Evolutionary conservation across 2,329 filamentous ascomycete species (phyloP), one percentile per base, ranked within the genome.

Genomic region (Alternaria dauci): DNA sequence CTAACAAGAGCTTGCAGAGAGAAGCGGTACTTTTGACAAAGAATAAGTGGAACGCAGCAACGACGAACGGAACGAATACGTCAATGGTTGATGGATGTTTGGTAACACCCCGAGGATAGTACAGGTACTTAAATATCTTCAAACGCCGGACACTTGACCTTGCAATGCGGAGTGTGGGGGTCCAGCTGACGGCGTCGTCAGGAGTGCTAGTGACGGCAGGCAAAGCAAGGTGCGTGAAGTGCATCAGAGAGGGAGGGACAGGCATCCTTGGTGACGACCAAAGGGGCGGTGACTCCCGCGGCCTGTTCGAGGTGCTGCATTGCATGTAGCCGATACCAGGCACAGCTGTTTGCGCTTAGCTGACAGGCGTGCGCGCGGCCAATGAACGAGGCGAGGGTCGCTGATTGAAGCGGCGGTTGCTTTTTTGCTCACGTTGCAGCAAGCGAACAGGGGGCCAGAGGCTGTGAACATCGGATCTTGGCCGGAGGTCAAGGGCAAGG

Each of bases 151-250:
- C 58, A 52, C 57, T 57, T 52, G 54, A 57, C 56, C 61, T 58
- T 55, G 66, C 61, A 64, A 67, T 68, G 65, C 55, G 55, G 58
- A 54, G 74, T 72, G 75, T 78, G 76, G 76, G 76, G 76, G 76
- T 78, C 62, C 76, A 77, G 76, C 75, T 78, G 76, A 78, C 74
- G 67, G 64, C 64, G 65, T 66, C 60, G 68, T 71, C 62, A 72
- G 65, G 65, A 67, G 70, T 68, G 66, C 71, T 71, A 70, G 72
- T 67, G 57, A 66, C 66, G 58, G 67, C 59, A 65, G 71, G 67
- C 70, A 68, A 73, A 73, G 69, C 70, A 71, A 73, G 69, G 67
- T 64, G 59, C 58, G 58, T 68, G 68, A 65, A 58, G 48, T 65
- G 64, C 66, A 57, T 65, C 66, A 64, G 51, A 63, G 65, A 70